A percentile compares a stretch with the other conserved stretches of the same genome.
Evolutionary conservation across 257 asterid species (phyloP).

Genomic region (Mentha longifolia): DNA sequence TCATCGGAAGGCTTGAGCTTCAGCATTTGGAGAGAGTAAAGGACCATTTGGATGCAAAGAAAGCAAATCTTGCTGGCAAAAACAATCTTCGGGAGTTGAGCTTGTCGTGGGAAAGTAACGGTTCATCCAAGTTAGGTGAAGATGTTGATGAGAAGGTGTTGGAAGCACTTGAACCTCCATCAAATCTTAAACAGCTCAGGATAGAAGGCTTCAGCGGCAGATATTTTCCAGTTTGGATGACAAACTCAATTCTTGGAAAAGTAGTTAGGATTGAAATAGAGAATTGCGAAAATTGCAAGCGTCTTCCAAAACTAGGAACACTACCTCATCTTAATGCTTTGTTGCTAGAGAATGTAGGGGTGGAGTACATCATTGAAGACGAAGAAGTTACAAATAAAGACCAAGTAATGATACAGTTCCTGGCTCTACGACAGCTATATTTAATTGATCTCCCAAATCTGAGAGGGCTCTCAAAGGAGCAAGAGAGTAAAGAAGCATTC

Average conservation of each 20-base stretch:
- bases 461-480: conserved; percentile 23
- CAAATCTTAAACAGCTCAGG: too few species aligned
- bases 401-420: conserved; percentile 14
- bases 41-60: too few species aligned
- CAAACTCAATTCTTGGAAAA: conserved; percentile 24
- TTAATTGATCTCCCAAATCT: background rate
- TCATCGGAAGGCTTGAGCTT: conserved; percentile 28
- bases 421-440: background rate
- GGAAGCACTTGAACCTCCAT: too few species aligned
- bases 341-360: background rate
- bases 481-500: conserved; percentile 5
- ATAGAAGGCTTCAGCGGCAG: too few species aligned
- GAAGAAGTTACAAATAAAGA: background rate
- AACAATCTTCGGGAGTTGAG: too few species aligned
- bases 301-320: conserved; percentile 32
- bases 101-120: too few species aligned
- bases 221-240: too few species aligned
- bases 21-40: conserved; percentile 18
- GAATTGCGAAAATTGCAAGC: background rate
- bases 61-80: conserved; percentile 31
- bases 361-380: conserved; percentile 14
- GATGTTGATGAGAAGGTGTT: too few species aligned
- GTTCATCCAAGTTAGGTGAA: too few species aligned
- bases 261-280: background rate
- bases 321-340: conserved; percentile 25